phyloP scores from a whole-genome alignment of 2,329 filamentous ascomycete genomes.

The Stemphylium beticola region DNA sequence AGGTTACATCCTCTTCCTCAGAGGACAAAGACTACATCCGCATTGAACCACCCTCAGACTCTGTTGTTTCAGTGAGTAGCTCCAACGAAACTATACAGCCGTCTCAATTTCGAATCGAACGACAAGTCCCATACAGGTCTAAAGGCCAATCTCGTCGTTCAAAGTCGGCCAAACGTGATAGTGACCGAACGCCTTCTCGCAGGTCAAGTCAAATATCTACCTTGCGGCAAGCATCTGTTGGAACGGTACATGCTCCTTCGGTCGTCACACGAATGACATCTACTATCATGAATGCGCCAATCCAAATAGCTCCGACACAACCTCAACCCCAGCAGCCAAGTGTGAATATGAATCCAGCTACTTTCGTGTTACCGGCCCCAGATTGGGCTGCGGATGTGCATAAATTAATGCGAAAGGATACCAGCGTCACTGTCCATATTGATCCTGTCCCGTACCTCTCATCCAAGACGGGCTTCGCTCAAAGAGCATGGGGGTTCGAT shows the following conservation, averaged over 20 bases:
- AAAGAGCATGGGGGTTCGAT: neutral
- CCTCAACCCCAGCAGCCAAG: neutral
- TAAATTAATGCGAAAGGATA: slow-evolving; percentile 2
- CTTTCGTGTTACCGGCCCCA: slow-evolving; percentile 2
- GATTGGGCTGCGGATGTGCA: slow-evolving; percentile 8
- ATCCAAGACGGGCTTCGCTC: neutral
- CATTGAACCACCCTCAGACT: slow-evolving; percentile 9
- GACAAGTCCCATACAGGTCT: neutral
- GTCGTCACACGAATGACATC: neutral
- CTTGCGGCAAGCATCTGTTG: neutral
- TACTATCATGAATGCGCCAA: slow-evolving; percentile 13
- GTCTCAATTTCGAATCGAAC: slow-evolving; percentile 14
- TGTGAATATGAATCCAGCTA: neutral
- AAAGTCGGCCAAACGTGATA: neutral
- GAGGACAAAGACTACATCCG: slow-evolving; percentile 15
- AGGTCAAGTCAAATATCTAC: neutral
- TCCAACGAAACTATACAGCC: slow-evolving; percentile 22
- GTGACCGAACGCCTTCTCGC: slow-evolving; percentile 2
- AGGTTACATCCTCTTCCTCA: slow-evolving; percentile 5
- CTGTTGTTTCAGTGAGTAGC: slow-evolving; percentile 8
- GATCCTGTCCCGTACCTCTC: slow-evolving; percentile 16
- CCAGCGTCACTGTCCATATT: neutral
- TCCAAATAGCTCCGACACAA: neutral
- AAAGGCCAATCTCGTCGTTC: slow-evolving; percentile 1
- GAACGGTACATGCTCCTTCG: neutral